These are phyloP conservation scores for Sporothrix phasma DNA, from an alignment of 2,329 filamentous ascomycete genomes.

Conservation along the genomic window DNA sequence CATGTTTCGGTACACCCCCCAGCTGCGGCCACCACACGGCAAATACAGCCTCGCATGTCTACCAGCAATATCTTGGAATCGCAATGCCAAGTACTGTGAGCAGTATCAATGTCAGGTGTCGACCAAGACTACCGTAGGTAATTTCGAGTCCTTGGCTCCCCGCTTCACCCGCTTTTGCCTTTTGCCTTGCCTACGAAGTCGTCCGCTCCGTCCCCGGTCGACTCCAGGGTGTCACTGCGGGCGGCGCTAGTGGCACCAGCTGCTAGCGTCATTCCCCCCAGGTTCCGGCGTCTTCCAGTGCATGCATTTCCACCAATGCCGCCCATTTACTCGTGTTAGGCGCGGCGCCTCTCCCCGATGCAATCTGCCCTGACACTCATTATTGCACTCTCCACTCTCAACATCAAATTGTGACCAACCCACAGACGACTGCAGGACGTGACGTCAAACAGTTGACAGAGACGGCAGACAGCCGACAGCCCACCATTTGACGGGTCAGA, in stretches of 20 bases:
- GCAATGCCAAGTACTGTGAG: too few species aligned
- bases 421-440: neutral
- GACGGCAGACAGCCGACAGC: neutral
- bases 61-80: too few species aligned
- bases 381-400: neutral
- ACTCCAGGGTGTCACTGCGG: neutral
- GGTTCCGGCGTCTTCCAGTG: neutral
- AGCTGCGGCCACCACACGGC: too few species aligned
- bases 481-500: too few species aligned
- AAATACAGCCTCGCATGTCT: too few species aligned
- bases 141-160: too few species aligned
- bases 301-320: neutral
- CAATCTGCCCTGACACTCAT: neutral
- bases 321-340: neutral
- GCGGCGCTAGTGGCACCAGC: neutral
- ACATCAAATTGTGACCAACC: neutral
- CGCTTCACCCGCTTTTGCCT: too few species aligned
- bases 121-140: too few species aligned
- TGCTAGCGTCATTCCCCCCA: neutral
- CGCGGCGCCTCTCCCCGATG: neutral
- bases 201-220: neutral
- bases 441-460: too few species aligned
- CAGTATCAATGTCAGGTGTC: too few species aligned
- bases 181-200: neutral
- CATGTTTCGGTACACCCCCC: too few species aligned